These are phyloP conservation scores for Trematosphaeria pertusa DNA, from an alignment of 2,329 filamentous ascomycete species.

Conservation along the genomic window DNA sequence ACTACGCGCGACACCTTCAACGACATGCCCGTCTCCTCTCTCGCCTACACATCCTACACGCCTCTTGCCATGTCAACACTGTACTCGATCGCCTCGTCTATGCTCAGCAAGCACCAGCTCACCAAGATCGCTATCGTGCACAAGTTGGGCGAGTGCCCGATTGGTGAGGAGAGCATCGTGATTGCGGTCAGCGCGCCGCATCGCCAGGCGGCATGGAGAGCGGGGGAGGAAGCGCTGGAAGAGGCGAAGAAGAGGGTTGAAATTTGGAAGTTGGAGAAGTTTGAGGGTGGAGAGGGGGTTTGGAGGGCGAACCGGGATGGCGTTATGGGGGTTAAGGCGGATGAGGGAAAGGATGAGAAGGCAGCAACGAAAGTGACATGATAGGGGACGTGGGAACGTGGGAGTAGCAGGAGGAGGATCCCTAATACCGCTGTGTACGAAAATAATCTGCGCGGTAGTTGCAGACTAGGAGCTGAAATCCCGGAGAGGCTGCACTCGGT, in stretches of 20 bases:
- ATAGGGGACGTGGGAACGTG: slow-evolving; percentile 5
- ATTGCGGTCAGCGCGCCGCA: slow-evolving; percentile 87
- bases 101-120: slow-evolving; percentile 68
- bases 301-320: slow-evolving; percentile 91
- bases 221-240: slow-evolving; percentile 89
- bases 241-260: slow-evolving; percentile 86
- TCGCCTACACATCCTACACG: slow-evolving; percentile 78
- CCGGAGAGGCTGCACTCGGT: too few species aligned
- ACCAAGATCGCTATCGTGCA: slow-evolving; percentile 81
- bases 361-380: not conserved
- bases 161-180: slow-evolving; percentile 92
- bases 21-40: slow-evolving; percentile 73
- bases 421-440: too few species aligned
- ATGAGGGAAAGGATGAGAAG: slow-evolving; percentile 25
- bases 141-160: slow-evolving; percentile 81
- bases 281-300: slow-evolving; percentile 75
- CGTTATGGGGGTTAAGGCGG: slow-evolving; percentile 60
- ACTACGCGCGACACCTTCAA: slow-evolving; percentile 80
- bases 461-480: too few species aligned
- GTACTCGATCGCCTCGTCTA: slow-evolving; percentile 65
- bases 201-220: slow-evolving; percentile 82
- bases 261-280: slow-evolving; percentile 94
- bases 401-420: too few species aligned
- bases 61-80: slow-evolving; percentile 74
- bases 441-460: too few species aligned